phyloP scores from a whole-genome alignment of 2,329 filamentous ascomycete genomes.

The Colletotrichum musicola region DNA sequence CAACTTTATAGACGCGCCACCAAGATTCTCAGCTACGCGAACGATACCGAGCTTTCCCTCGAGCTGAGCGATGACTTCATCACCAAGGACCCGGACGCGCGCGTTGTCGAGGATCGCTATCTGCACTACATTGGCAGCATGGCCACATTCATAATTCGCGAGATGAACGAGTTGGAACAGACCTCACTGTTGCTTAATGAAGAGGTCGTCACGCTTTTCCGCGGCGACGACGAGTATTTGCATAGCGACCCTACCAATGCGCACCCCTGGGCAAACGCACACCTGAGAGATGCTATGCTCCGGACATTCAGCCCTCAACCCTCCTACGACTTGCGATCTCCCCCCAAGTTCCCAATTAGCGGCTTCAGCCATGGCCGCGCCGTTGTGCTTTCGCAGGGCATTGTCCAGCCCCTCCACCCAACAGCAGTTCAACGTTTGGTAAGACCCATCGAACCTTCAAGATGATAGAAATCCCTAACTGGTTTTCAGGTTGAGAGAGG shows the following conservation, averaged over 20 bases:
- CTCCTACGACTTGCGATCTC: constrained; percentile 32
- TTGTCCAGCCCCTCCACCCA: constrained; percentile 53
- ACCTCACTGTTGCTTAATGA: constrained; percentile 47
- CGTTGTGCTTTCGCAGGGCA: constrained; percentile 52
- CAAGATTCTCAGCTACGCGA: constrained; percentile 41
- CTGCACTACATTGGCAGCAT: constrained; percentile 52
- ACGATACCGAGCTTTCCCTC: constrained; percentile 43
- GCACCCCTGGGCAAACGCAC: constrained; percentile 28
- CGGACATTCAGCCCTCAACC: constrained; percentile 22
- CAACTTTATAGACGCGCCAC: constrained; percentile 58
- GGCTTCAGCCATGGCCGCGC: constrained; percentile 36
- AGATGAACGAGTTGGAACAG: constrained; percentile 54
- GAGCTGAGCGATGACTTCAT: constrained; percentile 50
- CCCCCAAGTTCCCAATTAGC: constrained; percentile 38
- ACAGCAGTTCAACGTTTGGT: constrained; percentile 51
- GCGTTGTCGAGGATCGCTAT: constrained; percentile 48
- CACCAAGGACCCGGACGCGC: constrained; percentile 39
- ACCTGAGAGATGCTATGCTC: constrained; percentile 35
- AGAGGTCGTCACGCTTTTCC: constrained; percentile 54
- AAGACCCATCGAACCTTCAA: constrained; percentile 33
- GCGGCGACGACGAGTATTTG: constrained; percentile 37
- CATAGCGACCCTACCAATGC: constrained; percentile 9
- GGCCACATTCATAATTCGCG: constrained; percentile 52
- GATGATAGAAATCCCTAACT: constrained; percentile 11
- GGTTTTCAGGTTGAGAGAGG: constrained; percentile 51